Conservation (phyloP, 2,329 filamentous ascomycete genomes). For the Exophiala aquamarina region DNA sequence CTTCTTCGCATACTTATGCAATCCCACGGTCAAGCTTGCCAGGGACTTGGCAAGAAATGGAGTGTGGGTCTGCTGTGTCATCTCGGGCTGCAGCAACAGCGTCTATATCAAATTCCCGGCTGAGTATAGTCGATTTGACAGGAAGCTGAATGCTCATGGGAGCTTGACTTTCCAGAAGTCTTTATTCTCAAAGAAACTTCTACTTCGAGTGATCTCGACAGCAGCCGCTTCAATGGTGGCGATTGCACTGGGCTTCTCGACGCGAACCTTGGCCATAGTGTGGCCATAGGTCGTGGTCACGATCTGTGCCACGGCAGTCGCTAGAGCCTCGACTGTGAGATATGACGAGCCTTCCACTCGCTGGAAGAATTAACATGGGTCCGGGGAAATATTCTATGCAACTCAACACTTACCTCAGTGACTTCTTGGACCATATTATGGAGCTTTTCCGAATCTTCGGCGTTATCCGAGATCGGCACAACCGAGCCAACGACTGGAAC, state of each 20-base stretch:
- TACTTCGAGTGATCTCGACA: conserved; percentile 49
- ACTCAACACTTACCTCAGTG: conserved; percentile 36
- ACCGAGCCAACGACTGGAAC: conserved; percentile 22
- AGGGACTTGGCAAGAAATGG: conserved; percentile 35
- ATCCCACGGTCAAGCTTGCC: conserved; percentile 35
- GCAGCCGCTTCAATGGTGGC: conserved; percentile 50
- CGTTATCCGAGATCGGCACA: conserved; percentile 8
- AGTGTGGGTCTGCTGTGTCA: conserved; percentile 19
- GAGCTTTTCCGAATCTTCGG: conserved; percentile 23
- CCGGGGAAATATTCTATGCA: conserved; percentile 3
- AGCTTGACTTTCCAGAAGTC: conserved; percentile 31
- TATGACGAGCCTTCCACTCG: conserved; percentile 49
- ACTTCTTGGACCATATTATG: conserved; percentile 41
- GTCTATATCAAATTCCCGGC: conserved; percentile 13
- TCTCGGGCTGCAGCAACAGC: background rate
- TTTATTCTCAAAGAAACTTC: conserved; percentile 42
- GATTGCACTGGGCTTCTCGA: conserved; percentile 53
- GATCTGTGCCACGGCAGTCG: conserved; percentile 48
- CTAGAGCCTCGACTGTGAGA: conserved; percentile 52
- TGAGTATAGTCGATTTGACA: conserved; percentile 27
- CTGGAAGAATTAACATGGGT: conserved; percentile 28
- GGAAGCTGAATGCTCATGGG: conserved; percentile 14
- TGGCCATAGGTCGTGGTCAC: conserved; percentile 47
- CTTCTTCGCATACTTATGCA: conserved; percentile 25
- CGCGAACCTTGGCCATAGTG: conserved; percentile 46